Evolutionary conservation across 2,329 filamentous ascomycete species (phyloP).

Genomic region (Paradendryphiella salina): DNA sequence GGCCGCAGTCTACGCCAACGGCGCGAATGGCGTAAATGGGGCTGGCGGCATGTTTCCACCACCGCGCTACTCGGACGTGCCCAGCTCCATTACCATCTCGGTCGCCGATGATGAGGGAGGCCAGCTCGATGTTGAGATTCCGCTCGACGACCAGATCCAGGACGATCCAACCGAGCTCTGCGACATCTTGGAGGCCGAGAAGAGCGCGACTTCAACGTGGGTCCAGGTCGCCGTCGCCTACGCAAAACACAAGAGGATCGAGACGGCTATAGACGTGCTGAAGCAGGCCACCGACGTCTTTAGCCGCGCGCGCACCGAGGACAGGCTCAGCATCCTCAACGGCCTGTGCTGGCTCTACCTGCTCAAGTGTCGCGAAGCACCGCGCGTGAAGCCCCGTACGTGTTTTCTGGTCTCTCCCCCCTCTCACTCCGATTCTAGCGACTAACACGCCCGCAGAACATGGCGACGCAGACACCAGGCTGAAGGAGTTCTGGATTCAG

Average conservation of each 20-base stretch:
- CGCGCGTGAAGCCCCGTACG: slow-evolving; percentile 62
- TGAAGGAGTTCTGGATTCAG: slow-evolving; percentile 91
- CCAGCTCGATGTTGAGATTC: slow-evolving; percentile 82
- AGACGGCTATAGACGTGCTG: slow-evolving; percentile 74
- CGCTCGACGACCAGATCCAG: slow-evolving; percentile 78
- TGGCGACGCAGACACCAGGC: slow-evolving; percentile 73
- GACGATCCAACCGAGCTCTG: slow-evolving; percentile 96
- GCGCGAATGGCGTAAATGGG: slow-evolving; percentile 58
- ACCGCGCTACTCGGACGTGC: slow-evolving; percentile 64
- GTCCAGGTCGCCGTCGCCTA: slow-evolving; percentile 97
- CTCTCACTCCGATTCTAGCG: background rate
- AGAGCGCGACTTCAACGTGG: slow-evolving; percentile 90
- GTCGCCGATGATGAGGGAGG: slow-evolving; percentile 63
- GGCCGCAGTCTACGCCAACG: slow-evolving; percentile 53
- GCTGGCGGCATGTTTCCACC: slow-evolving; percentile 45
- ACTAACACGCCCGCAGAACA: slow-evolving; percentile 9
- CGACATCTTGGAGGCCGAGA: slow-evolving; percentile 91
- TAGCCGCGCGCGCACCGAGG: slow-evolving; percentile 69
- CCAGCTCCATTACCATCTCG: slow-evolving; percentile 66
- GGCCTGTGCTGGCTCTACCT: slow-evolving; percentile 91
- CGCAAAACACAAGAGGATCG: slow-evolving; percentile 91
- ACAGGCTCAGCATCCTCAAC: slow-evolving; percentile 81
- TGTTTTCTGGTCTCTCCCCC: background rate
- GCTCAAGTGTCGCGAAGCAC: slow-evolving; percentile 83
- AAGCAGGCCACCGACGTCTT: slow-evolving; percentile 75